A percentile compares a stretch with the other conserved stretches of the same genome.
Evolutionary conservation across 2,329 filamentous ascomycete species (phyloP).

Genomic region (Cyphellophora europaea): DNA sequence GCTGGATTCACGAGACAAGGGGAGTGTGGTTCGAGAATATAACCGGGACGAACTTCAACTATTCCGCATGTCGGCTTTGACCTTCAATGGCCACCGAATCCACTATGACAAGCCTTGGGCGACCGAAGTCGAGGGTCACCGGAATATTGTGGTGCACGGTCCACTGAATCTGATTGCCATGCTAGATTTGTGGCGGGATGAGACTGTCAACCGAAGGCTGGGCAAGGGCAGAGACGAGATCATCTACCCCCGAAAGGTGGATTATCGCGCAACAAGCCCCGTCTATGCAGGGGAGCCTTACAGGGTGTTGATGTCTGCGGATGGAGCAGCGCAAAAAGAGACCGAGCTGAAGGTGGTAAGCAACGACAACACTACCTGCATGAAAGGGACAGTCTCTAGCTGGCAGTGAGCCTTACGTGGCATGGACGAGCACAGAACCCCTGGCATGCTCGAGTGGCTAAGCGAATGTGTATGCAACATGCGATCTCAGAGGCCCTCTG

Average conservation of each 20-base stretch:
- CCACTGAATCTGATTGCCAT: slow-evolving; percentile 34
- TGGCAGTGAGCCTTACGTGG: slow-evolving; percentile 6
- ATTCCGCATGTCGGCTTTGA: slow-evolving; percentile 35
- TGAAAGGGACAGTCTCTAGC: slow-evolving; percentile 22
- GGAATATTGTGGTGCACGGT: slow-evolving; percentile 33
- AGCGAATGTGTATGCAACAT: too few relatives aligned
- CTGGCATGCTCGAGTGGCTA: too few relatives aligned
- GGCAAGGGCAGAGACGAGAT: slow-evolving; percentile 15
- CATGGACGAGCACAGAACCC: background rate
- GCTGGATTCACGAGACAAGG: slow-evolving; percentile 14
- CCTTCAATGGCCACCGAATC: slow-evolving; percentile 36
- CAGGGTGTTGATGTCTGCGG: slow-evolving; percentile 31
- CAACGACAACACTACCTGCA: slow-evolving; percentile 21
- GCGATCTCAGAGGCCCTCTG: too few relatives aligned
- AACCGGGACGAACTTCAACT: slow-evolving; percentile 29
- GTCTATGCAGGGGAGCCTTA: slow-evolving; percentile 42
- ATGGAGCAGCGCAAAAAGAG: slow-evolving; percentile 15
- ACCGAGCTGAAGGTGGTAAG: slow-evolving; percentile 21
- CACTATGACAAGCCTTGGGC: slow-evolving; percentile 35
- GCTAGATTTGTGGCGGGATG: slow-evolving; percentile 34
- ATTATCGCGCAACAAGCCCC: slow-evolving; percentile 40
- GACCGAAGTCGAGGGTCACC: slow-evolving; percentile 32
- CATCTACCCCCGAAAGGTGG: slow-evolving; percentile 31
- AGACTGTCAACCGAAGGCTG: slow-evolving; percentile 16
- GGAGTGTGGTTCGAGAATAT: slow-evolving; percentile 21